These are phyloP conservation scores for Candida adriatica DNA, from an alignment of 805 yeast genomes.

Conservation along the genomic window DNA sequence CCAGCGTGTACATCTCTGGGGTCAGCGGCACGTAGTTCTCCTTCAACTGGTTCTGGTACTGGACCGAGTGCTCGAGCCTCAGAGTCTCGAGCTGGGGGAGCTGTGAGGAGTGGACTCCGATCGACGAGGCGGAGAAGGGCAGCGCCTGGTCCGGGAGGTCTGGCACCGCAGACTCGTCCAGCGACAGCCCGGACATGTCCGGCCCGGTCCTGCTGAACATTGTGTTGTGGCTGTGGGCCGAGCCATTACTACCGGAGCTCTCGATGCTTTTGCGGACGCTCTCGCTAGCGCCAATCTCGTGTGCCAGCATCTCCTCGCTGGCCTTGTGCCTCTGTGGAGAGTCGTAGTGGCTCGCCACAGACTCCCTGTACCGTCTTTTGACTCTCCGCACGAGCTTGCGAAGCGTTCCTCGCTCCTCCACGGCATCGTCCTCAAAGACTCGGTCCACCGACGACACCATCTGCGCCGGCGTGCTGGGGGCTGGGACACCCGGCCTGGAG, in stretches of 20 bases:
- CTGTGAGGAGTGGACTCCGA: conserved; percentile 8
- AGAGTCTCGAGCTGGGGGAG: conserved; percentile 2
- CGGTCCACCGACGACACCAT: conserved; percentile 18
- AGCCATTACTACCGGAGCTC: neutral
- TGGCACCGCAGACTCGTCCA: conserved; percentile 3
- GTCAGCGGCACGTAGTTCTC: conserved; percentile 7
- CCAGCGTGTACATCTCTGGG: conserved; percentile 15
- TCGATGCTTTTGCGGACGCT: neutral
- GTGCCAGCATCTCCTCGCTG: conserved; percentile 5
- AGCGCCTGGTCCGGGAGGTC: conserved; percentile 8
- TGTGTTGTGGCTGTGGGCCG: neutral
- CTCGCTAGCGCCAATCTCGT: conserved; percentile 3
- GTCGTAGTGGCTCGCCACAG: conserved; percentile 5
- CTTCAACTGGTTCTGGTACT: conserved; percentile 2
- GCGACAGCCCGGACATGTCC: conserved; percentile 2
- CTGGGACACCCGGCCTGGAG: neutral
- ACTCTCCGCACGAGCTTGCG: conserved; percentile 15
- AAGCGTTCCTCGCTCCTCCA: conserved; percentile 17
- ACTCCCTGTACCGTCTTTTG: conserved; percentile 16
- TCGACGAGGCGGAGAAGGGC: conserved; percentile 20
- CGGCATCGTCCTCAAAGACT: conserved; percentile 18
- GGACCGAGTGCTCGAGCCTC: conserved; percentile 4
- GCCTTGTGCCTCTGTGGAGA: conserved; percentile 5
- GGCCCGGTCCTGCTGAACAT: conserved; percentile 3
- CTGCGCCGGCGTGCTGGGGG: conserved; percentile 2